phyloP scores from a whole-genome alignment of 1,139 yeast species.

The Hyphopichia pseudoburtonii region DNA sequence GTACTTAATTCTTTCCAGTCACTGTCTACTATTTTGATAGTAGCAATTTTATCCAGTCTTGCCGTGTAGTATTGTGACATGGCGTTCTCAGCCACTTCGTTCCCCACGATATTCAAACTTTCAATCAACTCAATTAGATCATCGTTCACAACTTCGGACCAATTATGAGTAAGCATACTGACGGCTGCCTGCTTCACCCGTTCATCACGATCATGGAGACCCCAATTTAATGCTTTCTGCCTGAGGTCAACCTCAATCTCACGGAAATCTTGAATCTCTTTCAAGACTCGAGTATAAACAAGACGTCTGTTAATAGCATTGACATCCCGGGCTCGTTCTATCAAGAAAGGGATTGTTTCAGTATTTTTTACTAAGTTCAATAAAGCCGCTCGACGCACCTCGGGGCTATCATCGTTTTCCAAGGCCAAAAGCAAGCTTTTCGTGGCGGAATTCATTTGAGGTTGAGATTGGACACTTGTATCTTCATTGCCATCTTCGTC shows the following conservation, averaged over 20 bases:
- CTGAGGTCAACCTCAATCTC: slow-evolving; percentile 56
- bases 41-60: slow-evolving; percentile 60
- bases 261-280: slow-evolving; percentile 67
- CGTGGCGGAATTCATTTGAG: slow-evolving; percentile 9
- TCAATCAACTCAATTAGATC: slow-evolving; percentile 74
- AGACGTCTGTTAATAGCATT: slow-evolving; percentile 71
- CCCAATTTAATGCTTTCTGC: slow-evolving; percentile 75
- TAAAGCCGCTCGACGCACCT: slow-evolving; percentile 84
- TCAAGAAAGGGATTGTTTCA: slow-evolving; percentile 55
- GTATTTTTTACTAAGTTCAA: slow-evolving; percentile 61
- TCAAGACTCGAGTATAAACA: slow-evolving; percentile 68
- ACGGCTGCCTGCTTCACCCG: slow-evolving; percentile 71
- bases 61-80: slow-evolving; percentile 60
- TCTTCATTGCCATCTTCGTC: slow-evolving; percentile 42
- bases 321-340: slow-evolving; percentile 82
- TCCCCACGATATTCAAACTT: slow-evolving; percentile 64
- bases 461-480: not conserved
- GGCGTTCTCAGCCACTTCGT: slow-evolving; percentile 66
- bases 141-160: slow-evolving; percentile 71
- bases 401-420: slow-evolving; percentile 81
- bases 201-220: slow-evolving; percentile 81
- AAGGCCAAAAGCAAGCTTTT: slow-evolving; percentile 37
- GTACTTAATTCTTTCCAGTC: slow-evolving; percentile 73
- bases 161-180: slow-evolving; percentile 64
- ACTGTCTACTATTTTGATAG: slow-evolving; percentile 55